Evolutionary conservation across 2,329 filamentous ascomycete species (phyloP).

Genomic region (Colletotrichum lini): DNA sequence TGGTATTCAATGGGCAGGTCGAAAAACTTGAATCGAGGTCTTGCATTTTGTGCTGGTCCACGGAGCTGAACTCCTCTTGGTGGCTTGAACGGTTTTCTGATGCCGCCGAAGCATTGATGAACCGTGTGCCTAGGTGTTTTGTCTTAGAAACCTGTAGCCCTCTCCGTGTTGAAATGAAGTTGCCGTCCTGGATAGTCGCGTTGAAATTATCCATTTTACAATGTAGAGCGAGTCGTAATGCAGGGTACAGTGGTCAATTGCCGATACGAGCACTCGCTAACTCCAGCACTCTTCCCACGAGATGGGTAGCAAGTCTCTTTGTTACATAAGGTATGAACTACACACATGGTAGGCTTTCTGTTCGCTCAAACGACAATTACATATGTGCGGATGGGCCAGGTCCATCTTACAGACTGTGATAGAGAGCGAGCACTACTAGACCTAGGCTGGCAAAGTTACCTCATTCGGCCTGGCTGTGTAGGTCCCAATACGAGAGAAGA

Average conservation of each 20-base stretch:
- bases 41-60: conserved; percentile 33
- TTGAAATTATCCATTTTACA: conserved; percentile 57
- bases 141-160: conserved; percentile 58
- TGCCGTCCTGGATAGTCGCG: conserved; percentile 53
- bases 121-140: conserved; percentile 56
- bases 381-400: not conserved
- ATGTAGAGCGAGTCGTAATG: conserved; percentile 1
- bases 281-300: not conserved
- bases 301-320: not conserved
- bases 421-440: not conserved
- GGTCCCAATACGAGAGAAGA: not conserved
- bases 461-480: too few relatives aligned
- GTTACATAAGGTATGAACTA: too few relatives aligned
- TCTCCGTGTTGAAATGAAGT: conserved; percentile 55
- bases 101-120: conserved; percentile 53
- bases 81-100: conserved; percentile 16
- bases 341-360: not conserved
- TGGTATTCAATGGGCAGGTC: conserved; percentile 40
- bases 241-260: not conserved
- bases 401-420: not conserved
- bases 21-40: conserved; percentile 49
- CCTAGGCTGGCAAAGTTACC: too few relatives aligned
- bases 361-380: not conserved
- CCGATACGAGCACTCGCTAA: not conserved
- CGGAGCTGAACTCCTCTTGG: conserved; percentile 9